Base-by-base conservation (phyloP, 495 filamentous ascomycete species). In the Hypoxylon lienhwacheense region DNA sequence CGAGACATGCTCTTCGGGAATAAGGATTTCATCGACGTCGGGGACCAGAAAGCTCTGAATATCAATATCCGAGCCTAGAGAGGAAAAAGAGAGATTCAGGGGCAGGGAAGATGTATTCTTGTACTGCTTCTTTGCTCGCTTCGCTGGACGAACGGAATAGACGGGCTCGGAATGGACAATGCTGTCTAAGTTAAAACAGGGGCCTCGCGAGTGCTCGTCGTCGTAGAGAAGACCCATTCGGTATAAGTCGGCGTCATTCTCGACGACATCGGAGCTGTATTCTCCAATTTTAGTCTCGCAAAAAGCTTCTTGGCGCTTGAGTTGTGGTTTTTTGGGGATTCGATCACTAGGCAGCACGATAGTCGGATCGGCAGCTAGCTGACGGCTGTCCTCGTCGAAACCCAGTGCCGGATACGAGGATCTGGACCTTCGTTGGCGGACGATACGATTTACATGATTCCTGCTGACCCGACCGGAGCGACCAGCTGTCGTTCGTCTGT, bases 291-390 rank as follows among this genome's bases (percentile, higher is more conserved):
- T 40, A 2, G 59, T 65, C 16, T 68, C 69, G 8, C 66, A 61
- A 26, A 77, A 77, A 14, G 74, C 74, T 36, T 72, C 70, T 50
- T 77, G 70, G 5, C 74, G 60, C 47, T 73, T 64, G 20, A 77
- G 64, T 1, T 64, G 65, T 0, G 73, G 73, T 7, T 55, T 67
- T 2, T 62, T 50, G 5, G 53, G 64, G 7, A 26, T 26, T n/a
- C 21, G 24, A 44, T 73, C 67, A 32, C 62, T 43, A 12, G 71
- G 67, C 4, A 73, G 43, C 1, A 28, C 19, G 10, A 68, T 33
- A 14, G 39, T 51, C 10, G 53, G 58, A 24, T 66, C 65, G 4
- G 67, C 68, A 26, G 61, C 58, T 5, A 71, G 48, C 1, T 45
- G 58, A 31, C 53, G 54, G 53, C 61, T 54, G 24, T 73, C 70